Evolutionary conservation across 2,329 filamentous ascomycete genomes (phyloP), one percentile per base, ranked within the genome.

Genomic region (Ophiognomonia clavigignenti-juglandacearum): DNA sequence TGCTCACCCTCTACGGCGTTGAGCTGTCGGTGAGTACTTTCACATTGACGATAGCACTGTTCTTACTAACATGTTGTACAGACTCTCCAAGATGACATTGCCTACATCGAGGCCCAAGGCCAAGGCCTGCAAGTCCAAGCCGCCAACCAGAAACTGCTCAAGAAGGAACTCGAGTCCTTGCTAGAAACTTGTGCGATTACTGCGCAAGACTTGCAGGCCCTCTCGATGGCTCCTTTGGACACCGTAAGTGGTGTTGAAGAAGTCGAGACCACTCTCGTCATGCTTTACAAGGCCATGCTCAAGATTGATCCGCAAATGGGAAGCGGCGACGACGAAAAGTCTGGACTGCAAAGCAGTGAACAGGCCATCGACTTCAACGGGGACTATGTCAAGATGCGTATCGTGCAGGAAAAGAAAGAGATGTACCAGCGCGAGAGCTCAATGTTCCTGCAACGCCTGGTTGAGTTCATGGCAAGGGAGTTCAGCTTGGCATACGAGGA

Each of bases 51-150:
- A n/a, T n/a, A n/a, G n/a, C n/a, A n/a, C n/a, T n/a, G n/a, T n/a
- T n/a, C n/a, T n/a, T 26, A 26, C 61, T 67, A 51, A 66, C 49
- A 9, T n/a, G 4, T 14, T 23, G 20, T 11, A 11, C 60, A 95
- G 86, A 97, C 91, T 40, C 75, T 98, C 24, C 90, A 91, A 47
- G 92, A 97, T 41, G 93, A 98, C 59, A 95, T 98, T 57, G 85
- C 90, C 4, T 97, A 95, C 62, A 97, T 98, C 54, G 93, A 98
- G 69, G 90, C 93, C 2, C 93, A 98, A 66, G 91, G 89, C 6
- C 92, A 98, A 68, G 93, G 93, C 72, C 72, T 98, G 39, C 93
- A 98, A 60, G 92, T 98, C 6, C 93, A 97, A 66, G 92, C 92
- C 18, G 89, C 93, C 34, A 98, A 98, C 59, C 93, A 98, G 64